Conservation (phyloP, 305 asterid species). For the Solanum hybrid region DNA sequence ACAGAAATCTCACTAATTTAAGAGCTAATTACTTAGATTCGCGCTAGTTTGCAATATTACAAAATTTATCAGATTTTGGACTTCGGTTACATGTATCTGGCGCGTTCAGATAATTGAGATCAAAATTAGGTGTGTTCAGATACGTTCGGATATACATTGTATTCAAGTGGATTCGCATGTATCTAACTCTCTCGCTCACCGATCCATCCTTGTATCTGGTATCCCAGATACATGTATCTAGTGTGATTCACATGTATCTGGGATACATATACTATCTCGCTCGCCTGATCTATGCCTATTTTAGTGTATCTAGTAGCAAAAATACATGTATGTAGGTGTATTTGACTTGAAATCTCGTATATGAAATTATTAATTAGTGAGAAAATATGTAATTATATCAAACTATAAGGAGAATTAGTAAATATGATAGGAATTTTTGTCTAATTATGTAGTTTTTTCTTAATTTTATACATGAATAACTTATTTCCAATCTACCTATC, state of each 20-base stretch:
- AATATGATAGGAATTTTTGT: not conserved
- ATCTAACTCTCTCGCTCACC: not conserved
- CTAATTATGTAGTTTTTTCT: not conserved
- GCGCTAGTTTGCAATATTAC: not conserved
- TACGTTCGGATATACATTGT: not conserved
- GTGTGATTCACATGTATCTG: not conserved
- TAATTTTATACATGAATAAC: not conserved
- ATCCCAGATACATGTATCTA: not conserved
- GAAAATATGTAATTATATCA: not conserved
- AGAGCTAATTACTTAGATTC: not conserved
- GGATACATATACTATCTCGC: not conserved
- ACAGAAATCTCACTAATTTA: not conserved
- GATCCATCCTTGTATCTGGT: not conserved
- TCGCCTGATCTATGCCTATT: not conserved
- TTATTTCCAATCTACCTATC: not conserved
- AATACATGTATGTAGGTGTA: not conserved
- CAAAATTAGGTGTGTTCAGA: not conserved
- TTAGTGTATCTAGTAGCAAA: not conserved
- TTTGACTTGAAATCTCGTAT: not conserved
- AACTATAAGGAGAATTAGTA: not conserved
- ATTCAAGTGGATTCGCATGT: not conserved
- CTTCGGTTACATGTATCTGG: not conserved
- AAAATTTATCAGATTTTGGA: too few species aligned
- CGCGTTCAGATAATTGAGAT: not conserved
- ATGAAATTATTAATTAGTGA: not conserved